Evolutionary conservation across 225 moss, liverwort and hornwort genomes (phyloP).

Genomic region (Sphagnum contortum): DNA sequence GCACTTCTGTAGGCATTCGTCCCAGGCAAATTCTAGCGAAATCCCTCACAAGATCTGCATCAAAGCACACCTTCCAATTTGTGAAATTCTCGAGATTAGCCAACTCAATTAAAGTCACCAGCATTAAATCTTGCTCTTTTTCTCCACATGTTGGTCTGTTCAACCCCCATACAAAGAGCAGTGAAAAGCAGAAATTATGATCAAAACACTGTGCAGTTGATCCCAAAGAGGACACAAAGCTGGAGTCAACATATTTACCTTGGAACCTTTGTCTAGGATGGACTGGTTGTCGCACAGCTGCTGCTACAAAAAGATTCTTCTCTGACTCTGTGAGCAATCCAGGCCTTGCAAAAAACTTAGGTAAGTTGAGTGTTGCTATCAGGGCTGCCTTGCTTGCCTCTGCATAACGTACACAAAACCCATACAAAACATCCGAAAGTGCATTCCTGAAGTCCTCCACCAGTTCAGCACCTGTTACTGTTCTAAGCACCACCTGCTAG

Average conservation of each 20-base stretch:
- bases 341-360: conserved; percentile 34
- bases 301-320: conserved; percentile 24
- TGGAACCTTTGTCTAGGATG: conserved; percentile 50
- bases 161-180: too few species aligned
- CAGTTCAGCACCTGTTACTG: conserved; percentile 20
- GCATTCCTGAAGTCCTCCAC: conserved; percentile 20
- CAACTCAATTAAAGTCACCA: too few species aligned
- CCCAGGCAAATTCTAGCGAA: conserved; percentile 46
- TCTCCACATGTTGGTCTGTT: neutral
- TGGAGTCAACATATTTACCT: conserved; percentile 6
- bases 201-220: neutral
- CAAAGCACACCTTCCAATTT: neutral
- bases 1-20: conserved; percentile 30
- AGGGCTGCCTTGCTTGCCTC: conserved; percentile 19
- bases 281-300: conserved; percentile 26
- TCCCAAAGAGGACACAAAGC: neutral
- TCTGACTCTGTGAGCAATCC: conserved; percentile 19
- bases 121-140: too few species aligned
- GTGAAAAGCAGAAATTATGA: neutral
- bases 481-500: conserved; percentile 27
- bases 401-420: conserved; percentile 42
- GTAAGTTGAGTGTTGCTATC: conserved; percentile 14
- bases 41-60: conserved; percentile 29
- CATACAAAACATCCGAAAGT: conserved; percentile 44
- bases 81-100: neutral